phyloP scores from a whole-genome alignment of 495 filamentous ascomycete genomes.

The Aspergillus mulundensis region DNA sequence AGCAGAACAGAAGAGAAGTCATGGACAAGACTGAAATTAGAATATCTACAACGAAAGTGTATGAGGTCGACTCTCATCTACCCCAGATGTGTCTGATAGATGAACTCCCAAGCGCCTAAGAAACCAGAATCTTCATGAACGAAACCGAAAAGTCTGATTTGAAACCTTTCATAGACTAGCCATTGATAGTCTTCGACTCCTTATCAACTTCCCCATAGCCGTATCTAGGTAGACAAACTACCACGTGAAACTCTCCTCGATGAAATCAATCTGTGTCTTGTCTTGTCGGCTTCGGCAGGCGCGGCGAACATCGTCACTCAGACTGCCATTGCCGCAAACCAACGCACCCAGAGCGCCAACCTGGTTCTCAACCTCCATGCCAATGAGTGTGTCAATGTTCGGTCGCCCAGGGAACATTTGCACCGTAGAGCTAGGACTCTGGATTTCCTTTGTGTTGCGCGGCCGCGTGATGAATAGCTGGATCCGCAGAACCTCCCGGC shows the following conservation, averaged over 20 bases:
- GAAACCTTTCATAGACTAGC: neutral
- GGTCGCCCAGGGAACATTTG: conserved; percentile 83
- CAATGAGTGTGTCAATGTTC: conserved; percentile 69
- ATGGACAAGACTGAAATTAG: neutral
- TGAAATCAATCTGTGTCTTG: conserved; percentile 65
- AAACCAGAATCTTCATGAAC: neutral
- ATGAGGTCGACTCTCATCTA: neutral
- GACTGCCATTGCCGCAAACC: conserved; percentile 78
- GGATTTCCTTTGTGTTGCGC: conserved; percentile 65
- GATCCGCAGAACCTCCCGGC: conserved; percentile 74
- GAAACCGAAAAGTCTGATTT: neutral
- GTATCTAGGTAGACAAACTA: conserved; percentile 27
- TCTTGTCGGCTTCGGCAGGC: conserved; percentile 66
- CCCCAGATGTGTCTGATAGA: neutral
- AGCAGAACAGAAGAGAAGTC: neutral
- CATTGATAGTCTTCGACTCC: neutral
- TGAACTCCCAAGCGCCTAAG: neutral
- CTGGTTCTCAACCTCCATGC: conserved; percentile 71
- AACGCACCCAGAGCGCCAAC: conserved; percentile 86
- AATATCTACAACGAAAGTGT: conserved; percentile 10
- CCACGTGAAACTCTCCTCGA: conserved; percentile 91
- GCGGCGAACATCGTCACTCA: conserved; percentile 78
- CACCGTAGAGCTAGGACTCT: conserved; percentile 66
- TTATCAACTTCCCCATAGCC: neutral
- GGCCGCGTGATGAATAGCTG: conserved; percentile 86